These are phyloP conservation scores for Trichothecium sympodiale DNA, from an alignment of 2,329 filamentous ascomycete species.

Conservation along the genomic window DNA sequence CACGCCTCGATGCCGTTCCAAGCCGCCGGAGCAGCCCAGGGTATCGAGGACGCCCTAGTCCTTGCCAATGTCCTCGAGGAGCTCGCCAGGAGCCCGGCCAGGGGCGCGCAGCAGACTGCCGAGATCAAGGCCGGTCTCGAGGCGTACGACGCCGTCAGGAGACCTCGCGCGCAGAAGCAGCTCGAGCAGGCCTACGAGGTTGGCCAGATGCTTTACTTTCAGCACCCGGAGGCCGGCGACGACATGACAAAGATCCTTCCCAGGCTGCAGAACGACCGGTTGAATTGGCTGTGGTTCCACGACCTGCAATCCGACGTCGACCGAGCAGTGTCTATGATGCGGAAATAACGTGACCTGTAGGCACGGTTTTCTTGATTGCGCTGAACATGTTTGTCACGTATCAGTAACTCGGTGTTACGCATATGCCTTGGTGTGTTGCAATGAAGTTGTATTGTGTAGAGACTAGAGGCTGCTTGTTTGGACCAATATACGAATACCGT, in stretches of 20 bases:
- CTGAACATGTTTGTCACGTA: no score
- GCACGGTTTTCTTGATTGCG: no score
- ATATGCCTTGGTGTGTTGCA: no score
- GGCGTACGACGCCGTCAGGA: conserved; percentile 1
- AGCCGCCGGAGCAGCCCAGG: conserved; percentile 6
- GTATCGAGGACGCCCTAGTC: conserved; percentile 7
- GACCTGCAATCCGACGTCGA: neutral
- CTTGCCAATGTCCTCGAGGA: conserved; percentile 4
- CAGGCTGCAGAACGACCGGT: conserved; percentile 1
- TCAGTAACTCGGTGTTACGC: no score
- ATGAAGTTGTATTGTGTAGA: no score
- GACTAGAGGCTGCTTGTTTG: no score
- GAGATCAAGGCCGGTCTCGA: neutral
- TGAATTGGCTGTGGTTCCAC: conserved; percentile 2
- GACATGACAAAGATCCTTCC: neutral
- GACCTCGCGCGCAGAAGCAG: conserved; percentile 1
- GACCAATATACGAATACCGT: no score
- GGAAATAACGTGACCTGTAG: no score
- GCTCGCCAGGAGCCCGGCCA: neutral
- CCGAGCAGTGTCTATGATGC: neutral
- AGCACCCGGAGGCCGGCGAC: neutral
- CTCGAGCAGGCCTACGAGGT: neutral
- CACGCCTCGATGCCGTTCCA: conserved; percentile 8
- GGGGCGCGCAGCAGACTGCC: neutral
- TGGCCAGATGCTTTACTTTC: conserved; percentile 1